Evolutionary conservation across 2,329 filamentous ascomycete genomes (phyloP), one percentile per base, ranked within the genome.

Genomic region (Oidium heveae): DNA sequence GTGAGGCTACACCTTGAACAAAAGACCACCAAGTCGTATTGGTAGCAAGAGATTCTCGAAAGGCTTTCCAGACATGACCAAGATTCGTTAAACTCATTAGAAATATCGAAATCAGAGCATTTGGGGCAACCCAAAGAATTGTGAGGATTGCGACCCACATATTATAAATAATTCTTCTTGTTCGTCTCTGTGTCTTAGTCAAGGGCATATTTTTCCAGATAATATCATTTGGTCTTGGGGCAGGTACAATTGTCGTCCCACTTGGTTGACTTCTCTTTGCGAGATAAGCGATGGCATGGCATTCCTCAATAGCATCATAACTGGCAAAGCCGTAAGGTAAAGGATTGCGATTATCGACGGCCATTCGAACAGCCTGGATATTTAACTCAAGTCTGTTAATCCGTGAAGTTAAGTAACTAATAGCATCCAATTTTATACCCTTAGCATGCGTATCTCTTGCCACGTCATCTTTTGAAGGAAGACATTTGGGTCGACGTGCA

Each of bases 141-240:
- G 89, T 96, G 54, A 98, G 69, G 0, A 89, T 62, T 2, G 76
- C 70, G 44, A 94, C 81, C 86, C 88, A 95, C 55, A 94, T 67
- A 57, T 83, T 83, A 68, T 91, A 94, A 62, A 86, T 73, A 58
- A 89, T 74, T 41, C 81, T 74, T 61, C 82, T 82, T 70, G 82
- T 84, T 58, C 75, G 75, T 54, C 88, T 77, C 0, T 79, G 75
- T 32, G 76, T 71, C 41, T 79, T 79, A 16, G 74, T 77, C 55
- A 96, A 70, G 6, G 79, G 75, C 70, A 98, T 76, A 63, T 98
- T 98, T 65, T 86, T 82, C 91, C 91, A 98, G 59, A 98, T 94
- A 54, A 98, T 77, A 65, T 96, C 89, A 64, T 84, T 86, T 2
- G 91, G 89, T 56, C 80, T 79, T 1, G 91, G 87, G 0, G 91